Conservation (phyloP, 345 rosid species). For the Linum lewisii region DNA sequence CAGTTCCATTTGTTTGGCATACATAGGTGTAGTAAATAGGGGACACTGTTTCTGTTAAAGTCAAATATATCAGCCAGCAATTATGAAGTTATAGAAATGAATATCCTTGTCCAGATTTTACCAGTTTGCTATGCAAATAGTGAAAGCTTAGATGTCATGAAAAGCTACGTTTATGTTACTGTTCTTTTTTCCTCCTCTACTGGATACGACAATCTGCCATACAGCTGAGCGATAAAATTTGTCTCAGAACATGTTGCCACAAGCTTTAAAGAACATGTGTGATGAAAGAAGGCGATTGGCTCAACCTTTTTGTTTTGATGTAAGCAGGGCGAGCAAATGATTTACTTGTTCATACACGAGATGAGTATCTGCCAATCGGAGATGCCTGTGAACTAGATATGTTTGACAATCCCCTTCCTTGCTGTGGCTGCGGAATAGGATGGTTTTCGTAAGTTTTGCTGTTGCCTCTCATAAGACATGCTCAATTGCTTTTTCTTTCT, state of each 20-base stretch:
- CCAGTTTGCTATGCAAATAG: neutral
- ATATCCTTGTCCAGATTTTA: neutral
- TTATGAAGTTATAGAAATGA: neutral
- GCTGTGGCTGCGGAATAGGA: slow-evolving; percentile 90
- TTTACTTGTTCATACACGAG: slow-evolving; percentile 32
- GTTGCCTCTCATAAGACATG: neutral
- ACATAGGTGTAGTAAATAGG: neutral
- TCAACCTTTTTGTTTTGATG: slow-evolving; percentile 9
- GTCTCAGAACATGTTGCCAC: no score
- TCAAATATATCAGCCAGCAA: neutral
- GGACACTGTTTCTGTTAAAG: no score
- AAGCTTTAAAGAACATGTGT: no score
- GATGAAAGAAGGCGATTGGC: neutral
- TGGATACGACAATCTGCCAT: no score
- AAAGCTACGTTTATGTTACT: neutral
- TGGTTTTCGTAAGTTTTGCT: slow-evolving; percentile 69
- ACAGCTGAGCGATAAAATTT: no score
- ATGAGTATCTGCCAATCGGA: slow-evolving; percentile 38
- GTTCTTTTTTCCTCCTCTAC: no score
- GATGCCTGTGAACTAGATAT: slow-evolving; percentile 42
- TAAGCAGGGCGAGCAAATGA: slow-evolving; percentile 28
- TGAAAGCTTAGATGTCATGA: neutral
- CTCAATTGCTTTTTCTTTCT: slow-evolving; percentile 1
- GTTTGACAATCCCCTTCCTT: slow-evolving; percentile 86
- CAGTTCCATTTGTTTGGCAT: neutral